Conservation (phyloP, 768 basidiomycete species). For the Scleroderma citrinum region DNA sequence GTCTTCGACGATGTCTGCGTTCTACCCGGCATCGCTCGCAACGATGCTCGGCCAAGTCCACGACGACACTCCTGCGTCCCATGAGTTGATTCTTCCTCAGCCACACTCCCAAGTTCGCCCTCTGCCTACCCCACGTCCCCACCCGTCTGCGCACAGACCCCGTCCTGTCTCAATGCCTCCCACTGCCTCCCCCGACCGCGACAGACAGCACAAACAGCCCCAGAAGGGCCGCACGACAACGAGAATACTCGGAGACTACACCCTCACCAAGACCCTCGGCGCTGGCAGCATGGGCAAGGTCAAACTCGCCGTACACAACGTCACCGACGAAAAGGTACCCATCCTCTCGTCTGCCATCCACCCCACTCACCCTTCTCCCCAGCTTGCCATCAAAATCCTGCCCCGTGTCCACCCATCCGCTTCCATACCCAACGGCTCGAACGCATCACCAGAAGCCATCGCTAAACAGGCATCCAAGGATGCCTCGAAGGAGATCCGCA, state of each 20-base stretch:
- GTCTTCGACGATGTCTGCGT: conserved; percentile 19
- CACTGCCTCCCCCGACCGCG: conserved; percentile 29
- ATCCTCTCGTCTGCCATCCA: conserved; percentile 4
- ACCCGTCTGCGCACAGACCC: conserved; percentile 32
- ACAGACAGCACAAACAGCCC: conserved; percentile 24
- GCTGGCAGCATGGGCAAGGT: conserved; percentile 99
- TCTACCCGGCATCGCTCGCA: conserved; percentile 47
- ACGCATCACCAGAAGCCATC: conserved; percentile 46
- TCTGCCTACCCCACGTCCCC: conserved; percentile 21
- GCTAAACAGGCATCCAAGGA: conserved; percentile 85
- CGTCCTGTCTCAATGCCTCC: conserved; percentile 76
- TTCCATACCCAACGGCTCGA: conserved; percentile 42
- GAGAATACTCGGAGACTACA: conserved; percentile 87
- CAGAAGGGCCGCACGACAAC: conserved; percentile 30
- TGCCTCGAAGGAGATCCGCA: conserved; percentile 93
- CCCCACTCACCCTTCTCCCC: conserved; percentile 4
- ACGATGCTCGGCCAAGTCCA: conserved; percentile 43
- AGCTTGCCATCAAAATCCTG: conserved; percentile 99
- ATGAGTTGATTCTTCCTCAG: too few species aligned
- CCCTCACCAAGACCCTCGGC: conserved; percentile 92
- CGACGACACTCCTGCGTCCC: conserved; percentile 29
- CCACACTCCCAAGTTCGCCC: conserved; percentile 19
- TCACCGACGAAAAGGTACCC: conserved; percentile 85
- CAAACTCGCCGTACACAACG: conserved; percentile 86
- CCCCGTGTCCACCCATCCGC: conserved; percentile 71